Conservation (phyloP, 352 stramenopile genomes). For the Phytopythium boreale region DNA sequence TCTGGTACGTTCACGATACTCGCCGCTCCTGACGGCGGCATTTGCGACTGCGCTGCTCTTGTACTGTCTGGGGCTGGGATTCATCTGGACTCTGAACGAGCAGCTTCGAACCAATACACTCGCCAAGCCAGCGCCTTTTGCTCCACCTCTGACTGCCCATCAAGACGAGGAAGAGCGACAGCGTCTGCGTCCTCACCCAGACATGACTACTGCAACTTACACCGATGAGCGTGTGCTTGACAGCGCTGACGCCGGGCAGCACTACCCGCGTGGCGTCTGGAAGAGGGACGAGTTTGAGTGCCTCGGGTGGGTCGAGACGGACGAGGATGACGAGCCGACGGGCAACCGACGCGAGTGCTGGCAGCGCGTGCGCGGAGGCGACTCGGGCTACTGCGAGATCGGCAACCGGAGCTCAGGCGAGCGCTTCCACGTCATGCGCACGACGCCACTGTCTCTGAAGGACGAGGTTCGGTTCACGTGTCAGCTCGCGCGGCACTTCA, state of each 20-base stretch:
- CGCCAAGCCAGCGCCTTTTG: not conserved
- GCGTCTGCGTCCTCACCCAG: not conserved
- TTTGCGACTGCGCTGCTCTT: not conserved
- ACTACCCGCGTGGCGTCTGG: constrained; percentile 20
- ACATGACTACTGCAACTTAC: not conserved
- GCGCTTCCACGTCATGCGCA: constrained; percentile 63
- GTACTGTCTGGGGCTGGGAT: not conserved
- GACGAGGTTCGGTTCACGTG: constrained; percentile 70
- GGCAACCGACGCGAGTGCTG: constrained; percentile 53
- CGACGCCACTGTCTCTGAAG: constrained; percentile 57
- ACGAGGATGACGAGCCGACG: constrained; percentile 45
- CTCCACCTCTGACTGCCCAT: not conserved
- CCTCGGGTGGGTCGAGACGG: constrained; percentile 58
- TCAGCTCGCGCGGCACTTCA: constrained; percentile 52
- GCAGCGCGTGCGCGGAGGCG: constrained; percentile 50
- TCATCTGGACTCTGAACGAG: constrained; percentile 1
- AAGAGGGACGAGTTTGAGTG: constrained; percentile 51
- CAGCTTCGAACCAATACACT: not conserved
- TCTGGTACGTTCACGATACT: not conserved
- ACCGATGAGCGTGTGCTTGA: not conserved
- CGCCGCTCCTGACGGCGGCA: not conserved
- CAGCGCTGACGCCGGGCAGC: not conserved
- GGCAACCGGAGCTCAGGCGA: constrained; percentile 46
- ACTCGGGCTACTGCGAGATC: constrained; percentile 64
- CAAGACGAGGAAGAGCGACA: not conserved